These are phyloP conservation scores for Taiozyma sp. DNA, from an alignment of 1,139 yeast species.

Conservation along the genomic window DNA sequence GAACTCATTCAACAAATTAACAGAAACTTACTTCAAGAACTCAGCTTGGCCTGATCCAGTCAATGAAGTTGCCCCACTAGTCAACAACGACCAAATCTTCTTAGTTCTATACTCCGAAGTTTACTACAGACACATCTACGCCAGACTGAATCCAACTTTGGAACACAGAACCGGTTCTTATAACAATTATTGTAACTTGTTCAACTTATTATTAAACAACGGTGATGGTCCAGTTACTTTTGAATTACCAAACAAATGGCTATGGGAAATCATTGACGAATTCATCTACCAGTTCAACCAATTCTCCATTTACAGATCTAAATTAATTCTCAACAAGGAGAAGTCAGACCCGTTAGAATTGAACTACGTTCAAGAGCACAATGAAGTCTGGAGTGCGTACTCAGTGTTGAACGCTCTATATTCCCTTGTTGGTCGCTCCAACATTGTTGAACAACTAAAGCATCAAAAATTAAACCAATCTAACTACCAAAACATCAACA, in stretches of 20 bases:
- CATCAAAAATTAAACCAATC: constrained; percentile 30
- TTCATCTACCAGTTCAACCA: constrained; percentile 44
- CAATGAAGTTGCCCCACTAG: constrained; percentile 36
- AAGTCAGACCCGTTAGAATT: constrained; percentile 28
- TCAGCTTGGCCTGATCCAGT: constrained; percentile 42
- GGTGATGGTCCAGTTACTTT: constrained; percentile 37
- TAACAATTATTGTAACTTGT: constrained; percentile 42
- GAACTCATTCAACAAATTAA: constrained; percentile 37
- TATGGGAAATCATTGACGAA: constrained; percentile 47
- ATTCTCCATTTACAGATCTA: constrained; percentile 36
- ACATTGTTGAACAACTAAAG: constrained; percentile 36
- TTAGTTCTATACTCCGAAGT: constrained; percentile 41
- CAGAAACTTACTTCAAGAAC: constrained; percentile 38
- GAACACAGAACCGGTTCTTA: constrained; percentile 41
- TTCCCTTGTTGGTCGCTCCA: constrained; percentile 39
- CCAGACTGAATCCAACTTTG: constrained; percentile 35
- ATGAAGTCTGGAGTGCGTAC: constrained; percentile 41
- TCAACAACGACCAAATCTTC: constrained; percentile 38
- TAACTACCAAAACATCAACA: constrained; percentile 13
- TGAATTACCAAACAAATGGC: constrained; percentile 43
- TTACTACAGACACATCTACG: constrained; percentile 42
- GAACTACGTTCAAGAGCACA: constrained; percentile 31
- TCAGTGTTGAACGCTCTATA: constrained; percentile 42
- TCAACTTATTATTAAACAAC: constrained; percentile 38
- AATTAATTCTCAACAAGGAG: constrained; percentile 28